Evolutionary conservation across 1,284 basidiomycete species (phyloP), one percentile per base, ranked within the genome.

Genomic region (Xerocomus amazonicus): DNA sequence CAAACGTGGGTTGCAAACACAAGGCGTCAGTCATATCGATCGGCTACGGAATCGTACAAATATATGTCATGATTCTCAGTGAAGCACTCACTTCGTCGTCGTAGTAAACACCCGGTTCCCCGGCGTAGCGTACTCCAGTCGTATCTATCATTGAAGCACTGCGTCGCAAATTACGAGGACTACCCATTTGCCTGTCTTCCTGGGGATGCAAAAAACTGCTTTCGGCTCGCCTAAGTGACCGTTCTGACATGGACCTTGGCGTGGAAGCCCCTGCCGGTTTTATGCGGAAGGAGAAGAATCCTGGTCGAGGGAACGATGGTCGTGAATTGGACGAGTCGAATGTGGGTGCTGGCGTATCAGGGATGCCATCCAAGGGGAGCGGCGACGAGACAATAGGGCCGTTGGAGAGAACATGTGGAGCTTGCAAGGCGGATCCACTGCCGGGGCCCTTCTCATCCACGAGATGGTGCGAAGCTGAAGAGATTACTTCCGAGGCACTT

Each of bases 41-140:
- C n/a, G 8, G 19, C 19, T 19, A 19, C 2, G 29, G 13, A 9
- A 12, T 42, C 40, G 17, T 31, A 23, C 23, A 14, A 43, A 43
- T 16, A 47, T 7, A 35, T 19, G 19, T 27, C 10, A 47, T 13
- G 9, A 40, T 46, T 35, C 29, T 41, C 16, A 23, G 38, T 26
- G 49, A 4, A 33, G 31, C 16, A 56, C 59, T 4, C 46, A 67
- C 68, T 46, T 53, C 55, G 5, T 53, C 45, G n/a, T 57, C 29
- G 36, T 51, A 56, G 48, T 67, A 67, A 35, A 66, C 63, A 3
- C 57, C 59, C 12, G 79, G 67, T 57, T 91, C 81, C 0, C 91
- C 92, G 9, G 91, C 90, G 43, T 70, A 63, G 54, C 79, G 63
- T 52, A 72, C 59, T 38, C 53, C 60, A 36, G 29, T 13, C 16